Evolutionary conservation across 2,329 filamentous ascomycete species (phyloP).

Genomic region (Clarireedia paspali): DNA sequence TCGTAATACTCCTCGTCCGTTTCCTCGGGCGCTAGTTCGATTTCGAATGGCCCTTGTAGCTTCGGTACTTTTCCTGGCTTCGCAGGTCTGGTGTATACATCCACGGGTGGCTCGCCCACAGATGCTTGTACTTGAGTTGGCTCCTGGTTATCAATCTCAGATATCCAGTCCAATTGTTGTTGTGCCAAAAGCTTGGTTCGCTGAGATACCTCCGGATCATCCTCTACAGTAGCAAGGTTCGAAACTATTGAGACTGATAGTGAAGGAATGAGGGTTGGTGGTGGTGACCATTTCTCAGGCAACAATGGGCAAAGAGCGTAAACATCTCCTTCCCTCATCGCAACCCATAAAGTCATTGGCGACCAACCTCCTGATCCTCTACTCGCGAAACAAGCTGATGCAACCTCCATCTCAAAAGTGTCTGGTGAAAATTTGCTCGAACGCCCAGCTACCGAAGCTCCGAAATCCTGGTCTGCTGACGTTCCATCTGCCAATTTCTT

Average conservation of each 20-base stretch:
- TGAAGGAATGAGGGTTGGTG: conserved; percentile 69
- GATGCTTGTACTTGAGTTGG: conserved; percentile 45
- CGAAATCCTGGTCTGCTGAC: conserved; percentile 74
- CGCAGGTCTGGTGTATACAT: conserved; percentile 49
- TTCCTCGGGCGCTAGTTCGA: conserved; percentile 41
- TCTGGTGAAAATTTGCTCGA: conserved; percentile 84
- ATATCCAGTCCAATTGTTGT: conserved; percentile 62
- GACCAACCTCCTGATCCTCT: conserved; percentile 76
- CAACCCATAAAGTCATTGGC: conserved; percentile 91
- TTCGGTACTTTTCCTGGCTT: conserved; percentile 51
- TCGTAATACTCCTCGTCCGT: conserved; percentile 46
- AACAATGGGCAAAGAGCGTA: conserved; percentile 90
- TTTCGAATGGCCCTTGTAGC: conserved; percentile 54
- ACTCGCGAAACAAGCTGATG: conserved; percentile 71
- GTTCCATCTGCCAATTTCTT: conserved; percentile 82
- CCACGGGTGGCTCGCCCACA: conserved; percentile 41
- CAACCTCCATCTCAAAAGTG: conserved; percentile 87
- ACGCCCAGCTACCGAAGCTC: conserved; percentile 63
- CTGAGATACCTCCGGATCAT: conserved; percentile 46
- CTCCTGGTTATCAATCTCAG: conserved; percentile 56
- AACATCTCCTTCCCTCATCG: conserved; percentile 89
- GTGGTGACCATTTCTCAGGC: conserved; percentile 77
- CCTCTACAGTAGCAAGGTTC: conserved; percentile 56
- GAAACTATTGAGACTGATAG: conserved; percentile 77
- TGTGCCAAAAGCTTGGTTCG: conserved; percentile 50